These are phyloP conservation scores for Thraustochytrium sp. DNA, from an alignment of 352 stramenopile species.

Conservation along the genomic window DNA sequence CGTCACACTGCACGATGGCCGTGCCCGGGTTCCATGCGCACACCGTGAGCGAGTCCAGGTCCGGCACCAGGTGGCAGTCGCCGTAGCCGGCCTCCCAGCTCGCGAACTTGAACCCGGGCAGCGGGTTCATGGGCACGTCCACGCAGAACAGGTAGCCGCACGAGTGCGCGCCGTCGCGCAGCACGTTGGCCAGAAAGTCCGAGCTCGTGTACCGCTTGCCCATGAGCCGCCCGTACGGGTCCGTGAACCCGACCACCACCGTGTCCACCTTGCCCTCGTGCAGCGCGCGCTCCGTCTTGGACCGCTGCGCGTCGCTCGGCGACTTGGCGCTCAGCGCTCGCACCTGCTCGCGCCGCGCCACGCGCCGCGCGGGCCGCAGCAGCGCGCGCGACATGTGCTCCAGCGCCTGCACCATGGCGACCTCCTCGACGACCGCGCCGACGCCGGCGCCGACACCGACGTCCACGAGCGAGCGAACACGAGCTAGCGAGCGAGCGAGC, in stretches of 20 bases:
- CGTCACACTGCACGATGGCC: constrained; percentile 41
- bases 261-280: constrained; percentile 23
- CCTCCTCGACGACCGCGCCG: too few relatives aligned
- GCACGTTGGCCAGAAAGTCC: constrained; percentile 1
- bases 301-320: not conserved
- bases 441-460: too few relatives aligned
- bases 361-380: too few relatives aligned
- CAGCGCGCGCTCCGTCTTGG: not conserved
- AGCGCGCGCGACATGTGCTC: too few relatives aligned
- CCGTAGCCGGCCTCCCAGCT: constrained; percentile 35
- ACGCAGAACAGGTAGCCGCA: constrained; percentile 39
- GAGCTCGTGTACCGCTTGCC: constrained; percentile 34
- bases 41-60: constrained; percentile 18
- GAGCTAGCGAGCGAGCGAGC: too few relatives aligned
- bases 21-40: constrained; percentile 30
- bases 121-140: constrained; percentile 44
- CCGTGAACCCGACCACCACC: constrained; percentile 29
- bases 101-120: constrained; percentile 31
- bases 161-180: constrained; percentile 10
- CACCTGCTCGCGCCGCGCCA: not conserved
- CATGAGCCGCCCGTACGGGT: constrained; percentile 42
- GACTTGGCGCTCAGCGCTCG: not conserved
- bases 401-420: not conserved
- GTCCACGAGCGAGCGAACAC: too few relatives aligned
- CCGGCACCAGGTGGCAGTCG: constrained; percentile 36